Evolutionary conservation across 352 stramenopile species (phyloP).

Genomic region (Pythium brachiatum): DNA sequence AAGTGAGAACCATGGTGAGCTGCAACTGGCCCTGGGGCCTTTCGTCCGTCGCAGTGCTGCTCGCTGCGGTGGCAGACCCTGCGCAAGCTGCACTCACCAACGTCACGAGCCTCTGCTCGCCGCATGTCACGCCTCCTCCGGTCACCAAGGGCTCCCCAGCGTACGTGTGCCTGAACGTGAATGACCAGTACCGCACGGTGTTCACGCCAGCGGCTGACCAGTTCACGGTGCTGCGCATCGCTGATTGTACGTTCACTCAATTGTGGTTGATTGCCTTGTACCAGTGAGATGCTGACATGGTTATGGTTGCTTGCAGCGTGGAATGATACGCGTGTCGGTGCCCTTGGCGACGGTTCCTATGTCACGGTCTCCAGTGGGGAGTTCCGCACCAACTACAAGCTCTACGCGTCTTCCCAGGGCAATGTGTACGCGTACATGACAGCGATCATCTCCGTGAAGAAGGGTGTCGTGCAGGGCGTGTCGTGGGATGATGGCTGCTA

Average conservation of each 20-base stretch:
- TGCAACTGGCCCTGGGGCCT: slow-evolving; percentile 7
- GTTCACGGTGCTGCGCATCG: slow-evolving; percentile 73
- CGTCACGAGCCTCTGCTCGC: slow-evolving; percentile 61
- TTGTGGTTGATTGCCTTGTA: not conserved
- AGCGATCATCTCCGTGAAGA: slow-evolving; percentile 78
- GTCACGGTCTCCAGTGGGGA: slow-evolving; percentile 68
- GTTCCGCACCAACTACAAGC: slow-evolving; percentile 69
- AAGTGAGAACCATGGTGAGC: slow-evolving; percentile 8
- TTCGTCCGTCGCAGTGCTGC: not conserved
- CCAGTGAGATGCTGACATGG: not conserved
- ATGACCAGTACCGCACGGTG: slow-evolving; percentile 65
- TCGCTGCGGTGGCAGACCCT: slow-evolving; percentile 1
- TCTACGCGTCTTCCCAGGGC: slow-evolving; percentile 47
- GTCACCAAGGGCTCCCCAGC: slow-evolving; percentile 60
- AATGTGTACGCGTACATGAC: slow-evolving; percentile 73
- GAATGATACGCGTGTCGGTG: slow-evolving; percentile 65
- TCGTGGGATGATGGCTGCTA: slow-evolving; percentile 83
- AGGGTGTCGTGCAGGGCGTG: slow-evolving; percentile 70
- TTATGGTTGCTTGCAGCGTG: slow-evolving; percentile 36
- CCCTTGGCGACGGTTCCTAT: slow-evolving; percentile 41
- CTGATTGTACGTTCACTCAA: slow-evolving; percentile 51
- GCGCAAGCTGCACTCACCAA: slow-evolving; percentile 35
- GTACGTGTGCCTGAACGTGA: slow-evolving; percentile 80
- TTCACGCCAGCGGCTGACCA: slow-evolving; percentile 76
- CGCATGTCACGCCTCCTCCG: slow-evolving; percentile 39